Base-by-base conservation (phyloP, 306 rosid genomes). In the Sesbania bispinosa region DNA sequence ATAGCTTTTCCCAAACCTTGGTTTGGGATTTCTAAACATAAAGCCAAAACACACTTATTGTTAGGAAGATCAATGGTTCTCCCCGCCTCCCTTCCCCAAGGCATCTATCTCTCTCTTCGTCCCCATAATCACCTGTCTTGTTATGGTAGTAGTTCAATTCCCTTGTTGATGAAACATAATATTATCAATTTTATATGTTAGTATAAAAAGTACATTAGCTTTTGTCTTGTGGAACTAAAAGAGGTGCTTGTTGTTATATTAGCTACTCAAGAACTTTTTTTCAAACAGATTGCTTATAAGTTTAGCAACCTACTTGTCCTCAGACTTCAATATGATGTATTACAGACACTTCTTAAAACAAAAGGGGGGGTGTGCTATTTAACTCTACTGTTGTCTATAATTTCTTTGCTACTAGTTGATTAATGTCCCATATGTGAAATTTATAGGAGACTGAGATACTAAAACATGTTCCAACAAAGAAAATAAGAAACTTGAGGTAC, bases 371-470 rank as follows among this genome's bases (percentile, higher is more conserved):
- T 13, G 39, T 68, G 11, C 18, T 33, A 62, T 23, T 32, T 10
- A 42, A 52, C 77, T 53, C 50, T 32, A 20, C 42, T 60, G 60
- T 46, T 46, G 21, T 4, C 38, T 21, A 36, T 20, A 43, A 58
- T 61, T 39, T 69, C 61, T 18, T 46, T 5, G 52, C 62, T 27
- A 63, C 62, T 62, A 42, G 16, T 77, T 74, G 85, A 80, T 64
- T 54, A 39, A 27, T 62, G n/a, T 19, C 75, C 67, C 51, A 20
- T 70, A 18, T 61, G 69, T 77, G 26, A 79, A 77, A 68, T 69
- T 74, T 72, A 47, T 62, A 92, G 98, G 95, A 78, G 57, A 86
- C 89, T 4, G 84, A 86, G 75, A 74, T 57, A 76, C 86, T 89
- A 65, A 84, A 79, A 76, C 77, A 80, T 71, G 62, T 64, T 33